Conservation (phyloP, 768 basidiomycete species). For the Mycena filopes region DNA sequence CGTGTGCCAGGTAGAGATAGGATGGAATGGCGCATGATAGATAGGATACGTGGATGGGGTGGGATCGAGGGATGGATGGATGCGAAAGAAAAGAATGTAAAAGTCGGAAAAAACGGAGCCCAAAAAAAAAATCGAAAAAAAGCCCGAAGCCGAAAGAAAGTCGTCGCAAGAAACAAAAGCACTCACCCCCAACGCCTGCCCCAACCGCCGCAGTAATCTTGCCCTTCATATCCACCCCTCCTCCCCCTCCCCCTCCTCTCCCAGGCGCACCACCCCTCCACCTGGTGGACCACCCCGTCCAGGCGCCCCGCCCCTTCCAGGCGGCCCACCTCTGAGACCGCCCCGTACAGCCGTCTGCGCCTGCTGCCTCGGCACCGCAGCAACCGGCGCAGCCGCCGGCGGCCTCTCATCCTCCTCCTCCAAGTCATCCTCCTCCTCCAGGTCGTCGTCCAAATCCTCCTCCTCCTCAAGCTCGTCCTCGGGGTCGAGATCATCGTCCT, state of each 20-base stretch:
- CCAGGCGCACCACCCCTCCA: not conserved
- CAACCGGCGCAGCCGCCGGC: conserved; percentile 15
- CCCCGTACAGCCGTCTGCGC: too few species aligned
- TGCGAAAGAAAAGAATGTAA: not conserved
- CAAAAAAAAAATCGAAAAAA: conserved; percentile 1
- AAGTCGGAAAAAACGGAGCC: not conserved
- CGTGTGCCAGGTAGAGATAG: too few species aligned
- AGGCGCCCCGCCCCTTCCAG: conserved; percentile 45
- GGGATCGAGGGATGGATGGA: not conserved
- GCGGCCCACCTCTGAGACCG: too few species aligned
- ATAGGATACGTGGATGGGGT: too few species aligned
- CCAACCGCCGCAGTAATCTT: conserved; percentile 32
- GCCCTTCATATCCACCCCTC: conserved; percentile 31
- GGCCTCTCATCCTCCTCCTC: conserved; percentile 62
- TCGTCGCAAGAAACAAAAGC: not conserved
- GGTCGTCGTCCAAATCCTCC: conserved; percentile 67
- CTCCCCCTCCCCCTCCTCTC: conserved; percentile 3
- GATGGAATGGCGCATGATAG: too few species aligned
- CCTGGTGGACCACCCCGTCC: conserved; percentile 40
- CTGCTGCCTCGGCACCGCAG: not conserved
- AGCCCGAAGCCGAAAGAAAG: conserved; percentile 5
- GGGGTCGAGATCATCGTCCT: conserved; percentile 71
- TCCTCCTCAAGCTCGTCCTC: conserved; percentile 64
- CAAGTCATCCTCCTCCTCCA: conserved; percentile 75
- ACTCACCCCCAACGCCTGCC: conserved; percentile 32